Base-by-base conservation (phyloP, 148 eudicot species). In the Salicornia ramosissima region DNA sequence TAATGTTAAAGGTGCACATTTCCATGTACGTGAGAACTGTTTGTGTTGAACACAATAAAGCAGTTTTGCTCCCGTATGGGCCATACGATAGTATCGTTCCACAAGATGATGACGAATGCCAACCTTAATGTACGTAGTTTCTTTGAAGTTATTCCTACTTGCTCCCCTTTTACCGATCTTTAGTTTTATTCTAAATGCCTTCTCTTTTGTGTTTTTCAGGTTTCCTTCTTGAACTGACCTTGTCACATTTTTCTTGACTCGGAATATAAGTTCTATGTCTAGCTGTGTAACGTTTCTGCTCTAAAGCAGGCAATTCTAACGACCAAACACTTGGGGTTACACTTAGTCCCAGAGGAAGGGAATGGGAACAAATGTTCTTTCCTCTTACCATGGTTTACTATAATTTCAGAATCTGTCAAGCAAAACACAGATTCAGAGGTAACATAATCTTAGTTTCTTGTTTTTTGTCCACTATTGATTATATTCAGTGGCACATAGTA, bases 41-140 rank as follows among this genome's bases (percentile, higher is more conserved):
- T 50, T 11, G 19, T 6, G 36, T 55, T 7, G 25, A 16, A 45
- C 40, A 14, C 22, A 31, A 18, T 33, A 24, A 61, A 45, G 36
- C 58, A 63, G 10, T 3, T 46, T 36, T 36, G 53, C 31, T 30
- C 14, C 53, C 28, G 16, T 24, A n/a, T n/a, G n/a, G n/a, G n/a
- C n/a, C n/a, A n/a, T n/a, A n/a, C n/a, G 57, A 22, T 28, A 47
- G 29, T 53, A 28, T 53, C 5, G 11, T 72, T 39, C 60, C 57
- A 57, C 75, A 1, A 25, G 51, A 63, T 53, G 75, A 64, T 42
- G 43, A 53, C 30, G 39, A 72, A 19, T 16, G 28, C 69, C 28
- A 59, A 31, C 51, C 6, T 51, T 0, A 28, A 54, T 5, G 70
- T 64, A 64, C 28, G 39, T 33, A 26, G n/a, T 36, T 52, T 52